These are phyloP conservation scores for Tuber borchii DNA, from an alignment of 495 filamentous ascomycete genomes.

Conservation along the genomic window DNA sequence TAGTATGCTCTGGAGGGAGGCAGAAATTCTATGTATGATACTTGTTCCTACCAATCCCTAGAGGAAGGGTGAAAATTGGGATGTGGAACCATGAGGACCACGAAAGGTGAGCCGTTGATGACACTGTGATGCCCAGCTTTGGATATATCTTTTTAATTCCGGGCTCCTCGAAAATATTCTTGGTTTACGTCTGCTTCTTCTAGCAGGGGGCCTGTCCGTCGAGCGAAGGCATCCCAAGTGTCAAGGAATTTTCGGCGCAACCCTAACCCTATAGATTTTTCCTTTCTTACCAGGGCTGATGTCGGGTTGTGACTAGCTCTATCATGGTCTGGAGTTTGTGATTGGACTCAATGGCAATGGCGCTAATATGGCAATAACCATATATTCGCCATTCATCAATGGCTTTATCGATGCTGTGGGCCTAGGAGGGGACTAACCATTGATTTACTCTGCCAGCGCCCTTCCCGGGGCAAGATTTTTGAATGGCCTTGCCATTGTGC, in stretches of 20 bases:
- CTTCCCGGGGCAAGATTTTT: background rate
- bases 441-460: background rate
- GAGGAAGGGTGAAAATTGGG: background rate
- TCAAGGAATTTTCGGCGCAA: background rate
- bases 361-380: background rate
- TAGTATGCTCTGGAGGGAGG: background rate
- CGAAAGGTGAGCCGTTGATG: background rate
- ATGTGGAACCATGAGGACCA: too few relatives aligned
- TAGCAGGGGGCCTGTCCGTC: background rate
- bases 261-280: background rate
- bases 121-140: too few relatives aligned
- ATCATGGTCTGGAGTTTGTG: background rate
- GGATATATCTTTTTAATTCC: too few relatives aligned
- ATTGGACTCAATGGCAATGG: background rate
- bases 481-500: background rate
- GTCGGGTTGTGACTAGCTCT: background rate
- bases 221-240: background rate
- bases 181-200: background rate
- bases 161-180: too few relatives aligned
- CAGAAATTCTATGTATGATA: background rate
- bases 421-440: background rate
- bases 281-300: background rate
- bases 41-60: background rate
- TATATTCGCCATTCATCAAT: background rate
- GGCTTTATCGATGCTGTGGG: background rate